Evolutionary conservation across 2,329 filamentous ascomycete species (phyloP).

Genomic region (Cryphonectria nitschkei): DNA sequence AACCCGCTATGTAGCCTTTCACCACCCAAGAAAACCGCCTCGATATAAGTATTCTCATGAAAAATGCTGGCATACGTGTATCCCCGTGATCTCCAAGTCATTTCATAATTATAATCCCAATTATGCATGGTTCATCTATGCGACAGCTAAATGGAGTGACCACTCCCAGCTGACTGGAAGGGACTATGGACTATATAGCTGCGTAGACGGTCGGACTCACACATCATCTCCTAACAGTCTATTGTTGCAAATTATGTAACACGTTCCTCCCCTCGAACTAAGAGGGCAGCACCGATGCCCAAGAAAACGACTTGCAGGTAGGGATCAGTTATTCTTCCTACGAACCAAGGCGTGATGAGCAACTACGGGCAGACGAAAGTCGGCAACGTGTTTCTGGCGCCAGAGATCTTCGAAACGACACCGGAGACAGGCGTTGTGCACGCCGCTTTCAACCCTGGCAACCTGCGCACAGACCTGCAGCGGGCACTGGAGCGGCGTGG

Average conservation of each 20-base stretch:
- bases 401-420: slow-evolving; percentile 19
- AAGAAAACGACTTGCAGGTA: slow-evolving; percentile 16
- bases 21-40: slow-evolving; percentile 11
- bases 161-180: too few relatives aligned
- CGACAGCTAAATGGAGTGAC: too few relatives aligned
- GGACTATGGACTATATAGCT: too few relatives aligned
- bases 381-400: slow-evolving; percentile 32
- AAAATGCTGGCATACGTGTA: slow-evolving; percentile 29
- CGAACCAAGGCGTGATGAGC: slow-evolving; percentile 22
- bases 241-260: slow-evolving; percentile 24
- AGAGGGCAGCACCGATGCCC: slow-evolving; percentile 5
- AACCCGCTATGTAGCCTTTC: slow-evolving; percentile 9
- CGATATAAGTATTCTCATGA: slow-evolving; percentile 12
- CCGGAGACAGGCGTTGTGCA: slow-evolving; percentile 31
- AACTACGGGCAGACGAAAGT: slow-evolving; percentile 33
- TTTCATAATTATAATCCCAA: neutral
- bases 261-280: neutral
- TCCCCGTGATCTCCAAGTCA: slow-evolving; percentile 20
- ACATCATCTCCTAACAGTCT: neutral
- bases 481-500: slow-evolving; percentile 16
- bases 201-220: too few relatives aligned
- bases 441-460: slow-evolving; percentile 33
- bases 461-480: slow-evolving; percentile 30
- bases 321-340: slow-evolving; percentile 24
- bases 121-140: neutral